These are phyloP conservation scores for Tillandsia fasciculata DNA, from an alignment of 176 grass and related monocot species.

Conservation along the genomic window DNA sequence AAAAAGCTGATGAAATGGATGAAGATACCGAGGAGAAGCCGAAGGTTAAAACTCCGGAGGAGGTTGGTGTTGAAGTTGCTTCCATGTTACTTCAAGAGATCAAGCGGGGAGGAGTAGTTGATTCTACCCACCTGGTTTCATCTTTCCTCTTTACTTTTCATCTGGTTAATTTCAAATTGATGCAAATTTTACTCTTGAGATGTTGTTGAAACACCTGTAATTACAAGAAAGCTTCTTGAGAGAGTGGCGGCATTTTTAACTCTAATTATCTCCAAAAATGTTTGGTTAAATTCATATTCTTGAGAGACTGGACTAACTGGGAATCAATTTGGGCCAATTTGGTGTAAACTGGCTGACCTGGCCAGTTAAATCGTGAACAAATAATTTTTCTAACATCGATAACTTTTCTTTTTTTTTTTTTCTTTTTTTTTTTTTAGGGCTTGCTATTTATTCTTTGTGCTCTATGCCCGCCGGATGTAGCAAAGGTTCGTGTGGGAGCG, in stretches of 20 bases:
- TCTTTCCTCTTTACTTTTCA: not conserved
- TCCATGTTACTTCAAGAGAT: constrained; percentile 73
- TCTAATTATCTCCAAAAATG: not conserved
- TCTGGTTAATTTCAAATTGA: not conserved
- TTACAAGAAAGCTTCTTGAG: not conserved
- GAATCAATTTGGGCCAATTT: too few relatives aligned
- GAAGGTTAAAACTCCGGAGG: constrained; percentile 61
- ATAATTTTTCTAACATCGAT: not conserved
- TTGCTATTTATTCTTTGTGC: constrained; percentile 75
- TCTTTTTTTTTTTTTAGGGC: constrained; percentile 41
- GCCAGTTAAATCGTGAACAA: not conserved
- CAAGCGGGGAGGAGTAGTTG: constrained; percentile 78
- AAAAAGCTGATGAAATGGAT: constrained; percentile 56
- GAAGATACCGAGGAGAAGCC: constrained; percentile 53
- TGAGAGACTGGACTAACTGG: too few relatives aligned
- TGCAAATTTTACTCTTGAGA: not conserved
- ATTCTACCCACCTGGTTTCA: constrained; percentile 52
- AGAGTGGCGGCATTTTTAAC: not conserved
- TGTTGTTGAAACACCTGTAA: not conserved
- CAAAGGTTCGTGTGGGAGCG: constrained; percentile 65
- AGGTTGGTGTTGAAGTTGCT: constrained; percentile 74
- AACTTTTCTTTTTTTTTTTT: too few relatives aligned
- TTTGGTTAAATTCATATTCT: not conserved
- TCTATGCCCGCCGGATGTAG: constrained; percentile 69
- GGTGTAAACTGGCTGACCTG: too few relatives aligned